Evolutionary conservation across 768 basidiomycete species (phyloP).

Genomic region (Hypholoma fasciculare): DNA sequence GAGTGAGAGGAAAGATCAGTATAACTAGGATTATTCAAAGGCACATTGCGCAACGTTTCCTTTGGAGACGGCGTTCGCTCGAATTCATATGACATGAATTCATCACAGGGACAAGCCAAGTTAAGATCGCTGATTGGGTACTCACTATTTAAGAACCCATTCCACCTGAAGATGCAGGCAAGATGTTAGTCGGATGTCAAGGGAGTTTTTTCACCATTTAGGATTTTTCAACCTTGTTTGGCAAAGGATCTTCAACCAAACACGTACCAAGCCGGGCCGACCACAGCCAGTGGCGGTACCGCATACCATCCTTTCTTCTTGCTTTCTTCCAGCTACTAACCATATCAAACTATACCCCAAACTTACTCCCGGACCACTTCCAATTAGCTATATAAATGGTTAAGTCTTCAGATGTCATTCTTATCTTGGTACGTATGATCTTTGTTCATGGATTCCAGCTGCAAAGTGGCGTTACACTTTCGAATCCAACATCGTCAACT

Average conservation of each 20-base stretch:
- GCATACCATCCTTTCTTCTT: no score
- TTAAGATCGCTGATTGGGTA: background rate
- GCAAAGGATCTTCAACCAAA: no score
- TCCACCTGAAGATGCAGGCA: no score
- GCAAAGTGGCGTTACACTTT: no score
- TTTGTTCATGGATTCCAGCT: background rate
- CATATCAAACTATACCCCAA: no score
- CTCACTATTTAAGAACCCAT: background rate
- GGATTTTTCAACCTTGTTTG: no score
- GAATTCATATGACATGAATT: constrained; percentile 19
- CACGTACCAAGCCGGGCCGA: no score
- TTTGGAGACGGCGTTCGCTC: constrained; percentile 20
- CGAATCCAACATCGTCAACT: background rate
- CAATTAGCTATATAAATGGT: constrained; percentile 38
- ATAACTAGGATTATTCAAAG: constrained; percentile 25
- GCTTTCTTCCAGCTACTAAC: no score
- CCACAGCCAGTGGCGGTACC: no score
- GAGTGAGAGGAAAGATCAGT: constrained; percentile 13
- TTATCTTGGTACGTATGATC: constrained; percentile 65
- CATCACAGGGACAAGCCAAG: constrained; percentile 13
- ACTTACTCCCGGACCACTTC: no score
- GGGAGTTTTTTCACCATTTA: no score
- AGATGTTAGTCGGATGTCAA: no score
- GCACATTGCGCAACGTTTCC: constrained; percentile 22
- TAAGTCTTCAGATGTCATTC: constrained; percentile 73